Base-by-base conservation (phyloP, 148 eudicot genomes). In the Chenopodium album region DNA sequence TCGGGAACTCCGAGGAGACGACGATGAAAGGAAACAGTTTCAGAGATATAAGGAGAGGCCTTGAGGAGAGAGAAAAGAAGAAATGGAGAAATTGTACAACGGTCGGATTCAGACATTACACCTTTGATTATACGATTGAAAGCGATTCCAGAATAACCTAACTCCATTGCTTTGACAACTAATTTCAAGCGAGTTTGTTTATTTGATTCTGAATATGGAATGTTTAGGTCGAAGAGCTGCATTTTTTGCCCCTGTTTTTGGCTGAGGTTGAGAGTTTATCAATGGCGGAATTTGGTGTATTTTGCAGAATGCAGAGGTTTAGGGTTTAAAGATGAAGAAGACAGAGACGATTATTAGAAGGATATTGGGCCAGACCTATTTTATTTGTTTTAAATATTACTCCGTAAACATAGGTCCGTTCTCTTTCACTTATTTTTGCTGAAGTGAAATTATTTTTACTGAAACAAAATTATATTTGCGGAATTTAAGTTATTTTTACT, bases 181-280 rank as follows among this genome's bases (percentile, higher is more conserved):
- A 90, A 89, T 71, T 90, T 89, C 0, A 95, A 77, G 12, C 98
- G 97, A 16, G 46, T 69, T 50, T 89, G 71, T 80, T 89, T 90
- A 47, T 81, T 82, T 16, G 89, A 87, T 85, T 95, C 97, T 11
- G 76, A 37, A 84, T 92, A 93, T 28, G 97, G 94, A 8, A 95
- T 91, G 89, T 93, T 93, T 8, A 95, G 83, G 85, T 95, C 98
- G 86, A 93, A 95, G 88, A 80, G 92, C 31, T 84, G 89, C 98
- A 95, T 93, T 65, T 65, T 46, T 81, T 4, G 62, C 0, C 22
- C 62, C 62, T 14, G 16, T 14, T n/a, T 37, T 71, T n/a, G 0
- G 54, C 54, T 12, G 0, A 13, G 54, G 54, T 10, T 50, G 79
- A 66, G 23, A 28, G 19, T 16, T 59, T 16, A 67, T 67, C 19